Base-by-base conservation (phyloP, 2,329 filamentous ascomycete genomes). In the Trichoderma cornu-damae region DNA sequence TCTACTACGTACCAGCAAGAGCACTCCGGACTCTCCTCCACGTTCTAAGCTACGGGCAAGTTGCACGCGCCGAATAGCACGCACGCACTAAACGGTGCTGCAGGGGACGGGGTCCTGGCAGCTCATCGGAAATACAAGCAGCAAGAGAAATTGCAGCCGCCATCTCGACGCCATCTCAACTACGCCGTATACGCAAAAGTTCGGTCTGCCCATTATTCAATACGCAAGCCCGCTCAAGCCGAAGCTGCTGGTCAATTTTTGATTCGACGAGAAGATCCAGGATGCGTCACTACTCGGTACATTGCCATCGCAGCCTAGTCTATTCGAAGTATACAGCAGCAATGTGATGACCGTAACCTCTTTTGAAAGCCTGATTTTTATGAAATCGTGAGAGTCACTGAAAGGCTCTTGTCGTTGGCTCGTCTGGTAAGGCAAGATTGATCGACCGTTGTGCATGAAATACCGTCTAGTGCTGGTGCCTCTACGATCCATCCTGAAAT, bases 281-380 rank as follows among this genome's bases (percentile, higher is more conserved):
- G 28, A 12, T 53, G 14, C 20, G 51, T n/a, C 28, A 30, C 51
- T 60, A 55, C 32, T 60, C 61, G 56, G 62, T 61, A 63, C 62
- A 60, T 59, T 26, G 53, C 52, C 55, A 58, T 32, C 38, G 46
- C 30, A 5, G 9, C n/a, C 22, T 43, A 34, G 18, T 5, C 34
- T 40, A n/a, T n/a, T 26, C n/a, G 18, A 22, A 28, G 14, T 24
- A 37, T 20, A n/a, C 37, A 47, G 40, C 16, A 20, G 11, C 12
- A 30, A 28, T 1, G 8, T 38, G 22, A 20, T n/a, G 11, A n/a
- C 18, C 16, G 26, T 14, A 14, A 14, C 3, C 28, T 30, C 32
- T 30, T 38, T 30, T 6, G n/a, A 47, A 8, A 30, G 18, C 8
- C 2, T 30, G 12, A 6, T 6, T 5, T 43, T 9, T n/a, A 16